These are phyloP conservation scores for Exutisphaerella laricina DNA, from an alignment of 2,329 filamentous ascomycete genomes.

Conservation along the genomic window DNA sequence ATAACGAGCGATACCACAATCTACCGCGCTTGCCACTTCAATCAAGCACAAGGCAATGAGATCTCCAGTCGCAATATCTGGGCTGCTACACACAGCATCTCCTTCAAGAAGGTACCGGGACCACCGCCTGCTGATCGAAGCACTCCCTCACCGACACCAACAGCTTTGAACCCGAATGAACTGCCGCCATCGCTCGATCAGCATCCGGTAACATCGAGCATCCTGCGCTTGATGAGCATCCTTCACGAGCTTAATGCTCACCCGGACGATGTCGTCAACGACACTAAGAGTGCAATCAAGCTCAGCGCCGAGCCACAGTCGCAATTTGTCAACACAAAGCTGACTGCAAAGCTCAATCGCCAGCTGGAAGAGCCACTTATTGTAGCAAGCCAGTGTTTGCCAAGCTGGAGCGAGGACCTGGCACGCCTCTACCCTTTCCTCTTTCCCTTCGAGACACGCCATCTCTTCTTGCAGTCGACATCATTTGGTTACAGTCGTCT, in stretches of 20 bases:
- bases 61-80: slow-evolving; percentile 71
- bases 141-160: slow-evolving; percentile 49
- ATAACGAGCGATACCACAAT: slow-evolving; percentile 91
- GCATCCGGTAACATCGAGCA: slow-evolving; percentile 77
- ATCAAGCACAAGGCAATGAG: slow-evolving; percentile 57
- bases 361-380: slow-evolving; percentile 95
- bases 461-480: slow-evolving; percentile 94
- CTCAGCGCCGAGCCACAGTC: slow-evolving; percentile 77
- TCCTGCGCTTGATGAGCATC: slow-evolving; percentile 80
- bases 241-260: slow-evolving; percentile 91
- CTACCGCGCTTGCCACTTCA: slow-evolving; percentile 84
- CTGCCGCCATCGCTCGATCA: slow-evolving; percentile 77
- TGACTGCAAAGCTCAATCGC: slow-evolving; percentile 94
- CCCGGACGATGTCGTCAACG: slow-evolving; percentile 80
- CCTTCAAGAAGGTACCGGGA: slow-evolving; percentile 79
- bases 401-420: slow-evolving; percentile 92
- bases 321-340: slow-evolving; percentile 97
- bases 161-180: slow-evolving; percentile 50
- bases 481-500: slow-evolving; percentile 97
- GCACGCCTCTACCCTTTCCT: slow-evolving; percentile 92
- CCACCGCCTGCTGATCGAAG: slow-evolving; percentile 70
- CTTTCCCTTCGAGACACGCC: slow-evolving; percentile 95
- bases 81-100: slow-evolving; percentile 85
- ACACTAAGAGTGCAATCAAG: slow-evolving; percentile 58
- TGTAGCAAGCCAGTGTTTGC: slow-evolving; percentile 92